These are phyloP conservation scores for Sporothrix brunneoviolacea DNA, from an alignment of 2,329 filamentous ascomycete genomes.

Conservation along the genomic window DNA sequence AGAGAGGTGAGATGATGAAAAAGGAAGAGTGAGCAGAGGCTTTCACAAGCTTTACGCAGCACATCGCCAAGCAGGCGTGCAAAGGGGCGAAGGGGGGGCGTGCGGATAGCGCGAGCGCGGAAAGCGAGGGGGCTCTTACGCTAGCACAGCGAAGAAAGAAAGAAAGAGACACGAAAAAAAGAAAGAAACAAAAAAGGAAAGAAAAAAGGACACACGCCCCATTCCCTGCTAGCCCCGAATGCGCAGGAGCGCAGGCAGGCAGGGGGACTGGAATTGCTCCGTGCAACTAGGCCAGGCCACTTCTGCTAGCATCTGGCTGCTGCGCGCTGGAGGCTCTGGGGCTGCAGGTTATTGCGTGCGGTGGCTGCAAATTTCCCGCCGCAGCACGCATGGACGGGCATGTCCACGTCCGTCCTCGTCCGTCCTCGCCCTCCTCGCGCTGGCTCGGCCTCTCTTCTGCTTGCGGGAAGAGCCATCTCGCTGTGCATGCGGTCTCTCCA, in stretches of 20 bases:
- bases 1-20: background rate
- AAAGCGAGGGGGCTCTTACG: background rate
- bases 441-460: no score
- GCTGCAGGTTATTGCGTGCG: background rate
- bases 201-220: no score
- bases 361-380: background rate
- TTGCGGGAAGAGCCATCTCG: no score
- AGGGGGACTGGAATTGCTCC: background rate
- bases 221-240: no score
- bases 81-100: background rate
- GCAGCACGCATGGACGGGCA: background rate
- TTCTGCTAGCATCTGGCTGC: no score
- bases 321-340: no score
- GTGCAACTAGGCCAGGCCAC: background rate
- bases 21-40: background rate
- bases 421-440: no score
- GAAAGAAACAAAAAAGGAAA: no score
- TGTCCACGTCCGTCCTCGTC: background rate
- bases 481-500: no score
- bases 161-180: no score
- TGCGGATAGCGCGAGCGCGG: background rate
- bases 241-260: no score
- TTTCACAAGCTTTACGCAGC: slow-evolving; percentile 6
- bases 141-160: no score
- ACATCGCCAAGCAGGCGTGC: background rate